Evolutionary conservation across 1,284 basidiomycete species (phyloP).

Genomic region (Ganoderma sinense): DNA sequence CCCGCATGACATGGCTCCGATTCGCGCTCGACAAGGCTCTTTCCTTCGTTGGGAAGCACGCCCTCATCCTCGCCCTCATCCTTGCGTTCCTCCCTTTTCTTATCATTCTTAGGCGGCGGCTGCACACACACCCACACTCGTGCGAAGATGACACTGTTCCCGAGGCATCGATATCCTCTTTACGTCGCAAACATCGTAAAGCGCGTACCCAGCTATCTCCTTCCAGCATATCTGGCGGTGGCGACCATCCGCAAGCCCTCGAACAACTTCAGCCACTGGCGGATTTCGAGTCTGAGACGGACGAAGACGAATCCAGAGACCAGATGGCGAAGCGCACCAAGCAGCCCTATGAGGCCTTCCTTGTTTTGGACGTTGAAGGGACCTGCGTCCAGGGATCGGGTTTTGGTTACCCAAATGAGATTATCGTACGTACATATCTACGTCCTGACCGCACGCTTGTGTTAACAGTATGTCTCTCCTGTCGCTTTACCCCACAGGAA

Average conservation of each 20-base stretch:
- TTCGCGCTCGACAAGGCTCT: neutral
- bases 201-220: slow-evolving; percentile 4
- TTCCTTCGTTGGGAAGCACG: neutral
- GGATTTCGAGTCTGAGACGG: neutral
- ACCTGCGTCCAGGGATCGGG: slow-evolving; percentile 73
- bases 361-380: slow-evolving; percentile 90
- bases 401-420: slow-evolving; percentile 75
- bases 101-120: slow-evolving; percentile 19
- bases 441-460: neutral
- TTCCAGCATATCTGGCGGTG: slow-evolving; percentile 11
- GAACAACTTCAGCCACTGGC: neutral
- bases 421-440: slow-evolving; percentile 70
- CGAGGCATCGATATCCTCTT: slow-evolving; percentile 8
- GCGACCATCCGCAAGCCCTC: slow-evolving; percentile 3
- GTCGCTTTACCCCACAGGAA: slow-evolving; percentile 59
- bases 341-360: slow-evolving; percentile 74
- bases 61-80: neutral
- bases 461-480: slow-evolving; percentile 4
- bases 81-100: slow-evolving; percentile 13
- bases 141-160: slow-evolving; percentile 25
- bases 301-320: neutral
- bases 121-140: slow-evolving; percentile 14
- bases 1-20: neutral
- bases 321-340: slow-evolving; percentile 38
- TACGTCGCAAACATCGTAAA: neutral